phyloP scores from a whole-genome alignment of 2,329 filamentous ascomycete species.

The Colletotrichum lini region DNA sequence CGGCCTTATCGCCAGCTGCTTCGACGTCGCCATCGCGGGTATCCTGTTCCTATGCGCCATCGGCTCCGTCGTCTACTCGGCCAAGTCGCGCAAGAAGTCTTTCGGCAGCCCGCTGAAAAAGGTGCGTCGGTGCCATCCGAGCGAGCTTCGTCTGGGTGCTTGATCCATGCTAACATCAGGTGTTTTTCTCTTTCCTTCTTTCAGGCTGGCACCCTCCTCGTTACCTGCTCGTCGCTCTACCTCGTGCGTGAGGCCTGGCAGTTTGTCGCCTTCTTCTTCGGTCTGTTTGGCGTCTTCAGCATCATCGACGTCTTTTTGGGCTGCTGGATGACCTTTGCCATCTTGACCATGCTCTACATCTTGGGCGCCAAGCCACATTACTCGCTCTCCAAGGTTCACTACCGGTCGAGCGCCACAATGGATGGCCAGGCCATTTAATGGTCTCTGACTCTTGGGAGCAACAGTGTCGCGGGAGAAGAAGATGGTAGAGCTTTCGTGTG shows the following conservation, averaged over 20 bases:
- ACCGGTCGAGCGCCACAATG: background rate
- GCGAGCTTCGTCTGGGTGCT: too few relatives aligned
- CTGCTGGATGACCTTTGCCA: background rate
- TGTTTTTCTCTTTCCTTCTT: background rate
- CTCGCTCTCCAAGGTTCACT: conserved; percentile 10
- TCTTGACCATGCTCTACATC: background rate
- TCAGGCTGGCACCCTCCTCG: conserved; percentile 2
- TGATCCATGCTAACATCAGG: fast-evolving
- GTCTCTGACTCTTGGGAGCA: background rate
- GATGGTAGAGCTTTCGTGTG: too few relatives aligned
- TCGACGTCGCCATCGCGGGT: background rate
- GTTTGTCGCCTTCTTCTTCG: background rate
- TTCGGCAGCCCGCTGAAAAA: conserved; percentile 4
- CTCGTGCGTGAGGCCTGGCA: background rate
- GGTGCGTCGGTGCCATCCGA: background rate
- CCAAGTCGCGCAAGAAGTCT: conserved; percentile 5
- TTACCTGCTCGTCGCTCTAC: conserved; percentile 9
- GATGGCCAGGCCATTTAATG: background rate
- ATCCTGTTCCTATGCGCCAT: background rate
- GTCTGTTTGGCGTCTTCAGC: too few relatives aligned
- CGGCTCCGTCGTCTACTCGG: conserved; percentile 7
- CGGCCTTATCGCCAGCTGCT: background rate
- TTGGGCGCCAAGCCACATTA: conserved; percentile 3
- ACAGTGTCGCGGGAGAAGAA: too few relatives aligned
- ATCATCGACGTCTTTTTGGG: conserved; percentile 1